A percentile compares a stretch with the other conserved stretches of the same genome.
phyloP scores from a whole-genome alignment of 495 filamentous ascomycete genomes.

The Margaritispora aquatica region DNA sequence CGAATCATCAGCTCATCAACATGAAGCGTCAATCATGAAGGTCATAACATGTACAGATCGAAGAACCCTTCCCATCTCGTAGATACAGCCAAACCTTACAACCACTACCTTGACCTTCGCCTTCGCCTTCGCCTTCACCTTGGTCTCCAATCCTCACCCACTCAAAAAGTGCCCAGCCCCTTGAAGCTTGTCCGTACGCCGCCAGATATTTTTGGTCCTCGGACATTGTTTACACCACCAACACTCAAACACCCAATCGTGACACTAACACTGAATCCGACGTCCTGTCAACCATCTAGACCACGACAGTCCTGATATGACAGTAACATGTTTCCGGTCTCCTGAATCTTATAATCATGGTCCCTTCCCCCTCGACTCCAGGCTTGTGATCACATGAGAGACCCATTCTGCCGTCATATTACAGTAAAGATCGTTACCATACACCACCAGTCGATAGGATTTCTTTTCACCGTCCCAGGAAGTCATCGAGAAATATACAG shows the following conservation, averaged over 20 bases:
- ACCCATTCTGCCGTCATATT: neutral
- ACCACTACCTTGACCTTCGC: too few species aligned
- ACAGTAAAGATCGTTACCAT: neutral
- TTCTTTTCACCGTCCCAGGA: conserved; percentile 18
- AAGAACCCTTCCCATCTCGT: too few species aligned
- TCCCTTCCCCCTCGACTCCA: neutral
- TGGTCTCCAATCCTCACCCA: too few species aligned
- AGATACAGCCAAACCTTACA: too few species aligned
- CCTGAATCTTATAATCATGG: too few species aligned
- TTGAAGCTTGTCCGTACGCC: too few species aligned
- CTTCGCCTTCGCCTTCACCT: too few species aligned
- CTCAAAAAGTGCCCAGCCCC: too few species aligned
- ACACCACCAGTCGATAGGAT: neutral
- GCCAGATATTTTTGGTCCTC: neutral
- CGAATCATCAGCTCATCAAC: too few species aligned
- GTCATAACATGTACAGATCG: too few species aligned
- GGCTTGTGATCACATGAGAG: neutral
- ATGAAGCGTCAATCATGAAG: too few species aligned
- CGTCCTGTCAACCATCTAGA: neutral
- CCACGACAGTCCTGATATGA: neutral
- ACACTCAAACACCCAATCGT: too few species aligned
- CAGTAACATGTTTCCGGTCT: neutral
- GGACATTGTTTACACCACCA: neutral
- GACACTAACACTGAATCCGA: neutral
- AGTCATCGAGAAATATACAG: conserved; percentile 23